These are phyloP conservation scores for Fusarium sp. DNA, from an alignment of 2,329 filamentous ascomycete genomes.

Conservation along the genomic window DNA sequence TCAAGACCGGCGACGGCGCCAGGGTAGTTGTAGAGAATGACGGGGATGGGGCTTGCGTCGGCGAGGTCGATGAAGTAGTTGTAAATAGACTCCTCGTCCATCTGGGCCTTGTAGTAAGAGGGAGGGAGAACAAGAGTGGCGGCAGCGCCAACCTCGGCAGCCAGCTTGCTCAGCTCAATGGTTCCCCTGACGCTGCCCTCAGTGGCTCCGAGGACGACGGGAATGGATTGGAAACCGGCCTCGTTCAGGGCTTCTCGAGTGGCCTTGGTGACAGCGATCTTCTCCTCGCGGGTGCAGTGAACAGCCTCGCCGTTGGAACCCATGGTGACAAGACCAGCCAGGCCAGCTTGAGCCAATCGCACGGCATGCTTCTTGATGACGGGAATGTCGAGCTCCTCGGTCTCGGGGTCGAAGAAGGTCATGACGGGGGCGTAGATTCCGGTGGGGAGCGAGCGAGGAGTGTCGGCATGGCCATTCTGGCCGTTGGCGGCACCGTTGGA, in stretches of 20 bases:
- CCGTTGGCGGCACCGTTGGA: constrained; percentile 36
- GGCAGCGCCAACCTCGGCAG: constrained; percentile 75
- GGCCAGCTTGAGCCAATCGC: constrained; percentile 77
- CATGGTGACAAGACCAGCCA: constrained; percentile 85
- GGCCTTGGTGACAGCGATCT: constrained; percentile 75
- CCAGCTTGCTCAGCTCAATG: constrained; percentile 75
- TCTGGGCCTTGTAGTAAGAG: constrained; percentile 81
- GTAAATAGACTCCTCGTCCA: constrained; percentile 77
- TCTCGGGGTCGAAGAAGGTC: constrained; percentile 87
- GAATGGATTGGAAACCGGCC: constrained; percentile 78
- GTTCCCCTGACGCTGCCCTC: constrained; percentile 84
- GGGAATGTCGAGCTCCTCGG: constrained; percentile 84
- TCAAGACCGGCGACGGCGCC: constrained; percentile 87
- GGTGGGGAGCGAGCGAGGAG: constrained; percentile 70
- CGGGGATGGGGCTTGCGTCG: constrained; percentile 76
- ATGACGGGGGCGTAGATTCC: constrained; percentile 90
- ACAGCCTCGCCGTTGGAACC: constrained; percentile 92
- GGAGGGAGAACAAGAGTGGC: constrained; percentile 83
- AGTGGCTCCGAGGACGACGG: constrained; percentile 83
- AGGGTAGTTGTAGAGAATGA: constrained; percentile 91
- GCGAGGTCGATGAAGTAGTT: constrained; percentile 80
- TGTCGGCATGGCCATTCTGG: constrained; percentile 42
- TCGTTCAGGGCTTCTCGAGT: constrained; percentile 84
- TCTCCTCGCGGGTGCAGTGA: constrained; percentile 82
- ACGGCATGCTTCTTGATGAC: constrained; percentile 83